These are phyloP conservation scores for Bocquillonia castaneifolia DNA, from an alignment of 441 rosid species.

Conservation along the genomic window DNA sequence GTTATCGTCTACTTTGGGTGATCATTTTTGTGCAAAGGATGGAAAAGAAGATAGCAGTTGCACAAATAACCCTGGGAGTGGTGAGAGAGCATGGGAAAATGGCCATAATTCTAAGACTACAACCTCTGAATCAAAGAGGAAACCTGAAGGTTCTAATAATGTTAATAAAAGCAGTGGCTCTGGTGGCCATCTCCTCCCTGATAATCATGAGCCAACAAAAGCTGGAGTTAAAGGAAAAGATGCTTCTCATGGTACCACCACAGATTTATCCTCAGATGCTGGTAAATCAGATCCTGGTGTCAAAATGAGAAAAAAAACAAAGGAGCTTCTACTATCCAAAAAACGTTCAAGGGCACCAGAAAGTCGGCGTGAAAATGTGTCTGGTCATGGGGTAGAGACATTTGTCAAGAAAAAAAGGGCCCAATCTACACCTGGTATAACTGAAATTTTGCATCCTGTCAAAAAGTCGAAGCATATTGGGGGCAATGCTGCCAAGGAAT, in stretches of 20 bases:
- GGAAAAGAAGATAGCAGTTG: conserved; percentile 27
- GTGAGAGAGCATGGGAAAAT: conserved; percentile 34
- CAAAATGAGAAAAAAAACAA: conserved; percentile 35
- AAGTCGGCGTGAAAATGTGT: conserved; percentile 27
- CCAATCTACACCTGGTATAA: conserved; percentile 39
- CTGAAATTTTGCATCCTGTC: conserved; percentile 41
- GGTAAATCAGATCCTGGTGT: conserved; percentile 26
- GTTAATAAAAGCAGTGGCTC: conserved; percentile 29
- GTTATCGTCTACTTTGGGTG: conserved; percentile 28
- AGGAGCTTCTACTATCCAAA: conserved; percentile 32
- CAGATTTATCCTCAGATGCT: conserved; percentile 25
- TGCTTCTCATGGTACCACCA: conserved; percentile 24
- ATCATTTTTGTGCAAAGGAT: conserved; percentile 30
- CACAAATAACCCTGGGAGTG: conserved; percentile 36
- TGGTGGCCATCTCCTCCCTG: conserved; percentile 28
- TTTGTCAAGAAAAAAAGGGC: conserved; percentile 40
- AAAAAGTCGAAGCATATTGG: conserved; percentile 46
- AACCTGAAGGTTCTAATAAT: conserved; percentile 31
- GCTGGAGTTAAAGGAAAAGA: conserved; percentile 32
- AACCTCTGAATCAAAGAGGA: conserved; percentile 34
- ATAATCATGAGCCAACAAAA: conserved; percentile 39
- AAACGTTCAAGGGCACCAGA: conserved; percentile 35
- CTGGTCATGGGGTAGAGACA: conserved; percentile 30
- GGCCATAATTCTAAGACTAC: conserved; percentile 42
- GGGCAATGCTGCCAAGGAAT: conserved; percentile 31